phyloP scores from a whole-genome alignment of 257 asterid genomes.

The Perilla frutescens region DNA sequence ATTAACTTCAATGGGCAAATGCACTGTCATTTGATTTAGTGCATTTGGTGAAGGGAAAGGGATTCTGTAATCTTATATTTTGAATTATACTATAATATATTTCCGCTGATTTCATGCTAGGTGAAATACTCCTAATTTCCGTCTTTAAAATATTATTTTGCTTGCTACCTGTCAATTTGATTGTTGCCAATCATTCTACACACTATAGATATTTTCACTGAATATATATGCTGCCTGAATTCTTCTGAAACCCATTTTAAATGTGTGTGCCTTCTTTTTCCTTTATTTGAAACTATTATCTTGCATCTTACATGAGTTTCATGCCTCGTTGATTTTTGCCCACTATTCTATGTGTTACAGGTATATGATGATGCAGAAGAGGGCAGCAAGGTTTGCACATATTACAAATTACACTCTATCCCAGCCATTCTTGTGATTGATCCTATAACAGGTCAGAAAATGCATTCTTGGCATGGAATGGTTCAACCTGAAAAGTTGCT shows the following conservation, averaged over 20 bases:
- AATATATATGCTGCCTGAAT: conserved; percentile 23
- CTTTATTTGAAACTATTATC: conserved; percentile 8
- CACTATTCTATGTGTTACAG: conserved; percentile 44
- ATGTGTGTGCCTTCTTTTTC: neutral
- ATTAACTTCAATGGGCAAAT: conserved; percentile 15
- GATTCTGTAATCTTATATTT: conserved; percentile 11
- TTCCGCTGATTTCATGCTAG: neutral
- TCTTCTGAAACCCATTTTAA: neutral
- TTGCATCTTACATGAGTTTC: conserved; percentile 28
- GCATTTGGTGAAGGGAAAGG: conserved; percentile 7
- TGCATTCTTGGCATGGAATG: conserved; percentile 93
- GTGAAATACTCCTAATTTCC: neutral
- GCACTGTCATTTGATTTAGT: conserved; percentile 16
- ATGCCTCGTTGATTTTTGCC: conserved; percentile 28
- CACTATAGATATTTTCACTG: neutral
- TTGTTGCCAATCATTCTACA: conserved; percentile 1
- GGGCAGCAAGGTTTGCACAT: conserved; percentile 90
- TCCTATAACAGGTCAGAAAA: conserved; percentile 90
- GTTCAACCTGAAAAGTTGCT: conserved; percentile 86
- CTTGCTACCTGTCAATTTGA: neutral
- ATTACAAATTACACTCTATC: conserved; percentile 72
- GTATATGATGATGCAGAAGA: conserved; percentile 85
- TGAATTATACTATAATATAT: conserved; percentile 1
- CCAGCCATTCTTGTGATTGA: conserved; percentile 83
- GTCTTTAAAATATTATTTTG: neutral